Evolutionary conservation across 2,329 filamentous ascomycete species (phyloP), one percentile per base, ranked within the genome.

Genomic region (Stemphylium beticola): DNA sequence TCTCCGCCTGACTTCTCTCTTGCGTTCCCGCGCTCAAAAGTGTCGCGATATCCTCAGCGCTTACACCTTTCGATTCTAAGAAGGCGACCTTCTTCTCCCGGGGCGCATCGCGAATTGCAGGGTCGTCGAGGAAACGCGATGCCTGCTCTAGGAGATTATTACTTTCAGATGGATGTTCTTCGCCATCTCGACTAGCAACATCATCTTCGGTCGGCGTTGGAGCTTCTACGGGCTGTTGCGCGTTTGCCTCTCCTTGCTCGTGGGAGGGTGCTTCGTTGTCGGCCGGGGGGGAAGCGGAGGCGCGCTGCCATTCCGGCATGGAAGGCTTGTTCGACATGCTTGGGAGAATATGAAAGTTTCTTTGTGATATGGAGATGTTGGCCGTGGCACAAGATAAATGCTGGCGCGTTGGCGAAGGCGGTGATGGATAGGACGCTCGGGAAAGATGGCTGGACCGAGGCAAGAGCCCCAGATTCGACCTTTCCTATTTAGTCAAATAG

Each of bases 21-120:
- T 57, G 46, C 29, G 20, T 37, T 14, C 59, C 37, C 20, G 46
- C 56, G 4, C 79, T 58, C 34, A 96, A 76, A 7, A 96, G 79
- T 44, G 79, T 78, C 62, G 90, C 79, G 57, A 96, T 91, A 57
- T 93, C 86, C 29, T 82, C 80, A 4, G 83, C 78, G 3, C 77
- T 78, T 7, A 96, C 78, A 3, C 91, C 91, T 73, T 97, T 97
- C 45, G 85, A 85, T 67, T 87, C 83, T 1, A 97, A 78, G 64
- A 96, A 96, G 7, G 84, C 83, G 17, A 84, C 79, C 78, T 96
- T 96, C 75, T 86, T 87, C 51, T 91, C 88, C 39, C 82, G 81
- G 0, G 88, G 81, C 31, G 88, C 86, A 74, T 88, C 79, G 54
- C 83, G 85, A 53, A 96, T 90, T 17, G 82, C 81, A 7, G 90